phyloP scores from a whole-genome alignment of 2,329 filamentous ascomycete genomes.

The Parascedosporium putredinis region DNA sequence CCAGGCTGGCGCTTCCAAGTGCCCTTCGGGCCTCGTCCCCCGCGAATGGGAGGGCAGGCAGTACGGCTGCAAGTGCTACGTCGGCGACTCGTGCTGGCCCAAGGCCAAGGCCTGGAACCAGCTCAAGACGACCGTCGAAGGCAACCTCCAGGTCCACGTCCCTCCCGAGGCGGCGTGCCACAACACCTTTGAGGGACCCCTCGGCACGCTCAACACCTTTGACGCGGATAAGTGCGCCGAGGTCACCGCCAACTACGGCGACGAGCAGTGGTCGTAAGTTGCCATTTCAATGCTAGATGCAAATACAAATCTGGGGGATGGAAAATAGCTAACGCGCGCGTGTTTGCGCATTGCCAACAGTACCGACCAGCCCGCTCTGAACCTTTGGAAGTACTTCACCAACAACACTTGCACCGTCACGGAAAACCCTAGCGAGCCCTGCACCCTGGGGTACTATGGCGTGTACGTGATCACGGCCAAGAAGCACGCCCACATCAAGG shows the following conservation, averaged over 20 bases:
- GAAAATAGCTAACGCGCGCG: no score
- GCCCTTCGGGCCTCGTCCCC: conserved; percentile 3
- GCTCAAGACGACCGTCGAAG: conserved; percentile 25
- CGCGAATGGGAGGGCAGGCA: conserved; percentile 17
- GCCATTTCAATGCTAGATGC: no score
- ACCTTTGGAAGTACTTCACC: conserved; percentile 31
- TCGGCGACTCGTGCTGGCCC: conserved; percentile 22
- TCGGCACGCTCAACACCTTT: conserved; percentile 25
- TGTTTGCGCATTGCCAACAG: conserved; percentile 8
- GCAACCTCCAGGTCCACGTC: conserved; percentile 22
- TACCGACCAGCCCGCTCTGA: conserved; percentile 19
- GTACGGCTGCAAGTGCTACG: conserved; percentile 23
- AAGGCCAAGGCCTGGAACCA: conserved; percentile 15
- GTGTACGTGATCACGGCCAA: conserved; percentile 20
- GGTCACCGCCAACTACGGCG: conserved; percentile 19
- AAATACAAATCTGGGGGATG: no score
- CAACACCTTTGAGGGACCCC: conserved; percentile 25
- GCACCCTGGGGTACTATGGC: conserved; percentile 28
- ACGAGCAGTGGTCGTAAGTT: conserved; percentile 28
- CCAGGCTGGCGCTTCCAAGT: no score
- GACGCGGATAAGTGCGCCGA: conserved; percentile 23
- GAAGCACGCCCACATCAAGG: conserved; percentile 16
- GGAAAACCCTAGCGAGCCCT: conserved; percentile 20
- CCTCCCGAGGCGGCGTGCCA: conserved; percentile 24
- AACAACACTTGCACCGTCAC: conserved; percentile 30